These are phyloP conservation scores for Thalassiosira livingstoniorum DNA, from an alignment of 352 stramenopile species.

Conservation along the genomic window DNA sequence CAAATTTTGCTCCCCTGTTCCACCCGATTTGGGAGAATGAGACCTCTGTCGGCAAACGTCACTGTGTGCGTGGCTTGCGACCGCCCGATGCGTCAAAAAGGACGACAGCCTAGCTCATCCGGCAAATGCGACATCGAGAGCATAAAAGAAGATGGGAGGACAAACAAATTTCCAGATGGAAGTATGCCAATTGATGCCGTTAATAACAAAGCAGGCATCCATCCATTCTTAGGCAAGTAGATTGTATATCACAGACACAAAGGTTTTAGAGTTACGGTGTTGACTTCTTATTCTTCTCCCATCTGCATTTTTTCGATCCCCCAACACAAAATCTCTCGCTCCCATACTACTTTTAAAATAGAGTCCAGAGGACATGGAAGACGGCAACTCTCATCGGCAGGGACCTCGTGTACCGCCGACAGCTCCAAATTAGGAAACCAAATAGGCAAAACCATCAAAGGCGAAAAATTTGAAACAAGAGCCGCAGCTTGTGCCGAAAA, in stretches of 20 bases:
- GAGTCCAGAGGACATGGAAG: too few species aligned
- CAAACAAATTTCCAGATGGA: background rate
- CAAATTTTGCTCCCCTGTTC: constrained; percentile 52
- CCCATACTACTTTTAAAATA: too few species aligned
- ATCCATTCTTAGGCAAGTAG: background rate
- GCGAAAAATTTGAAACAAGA: background rate
- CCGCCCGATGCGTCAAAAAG: constrained; percentile 49
- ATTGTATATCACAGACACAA: too few species aligned
- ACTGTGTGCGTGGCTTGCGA: constrained; percentile 63
- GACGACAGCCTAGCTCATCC: background rate
- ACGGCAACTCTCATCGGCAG: too few species aligned
- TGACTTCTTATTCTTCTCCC: too few species aligned
- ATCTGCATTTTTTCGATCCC: too few species aligned
- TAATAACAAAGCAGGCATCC: background rate
- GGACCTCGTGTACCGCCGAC: too few species aligned
- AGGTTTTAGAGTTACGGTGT: too few species aligned
- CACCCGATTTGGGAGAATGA: constrained; percentile 44
- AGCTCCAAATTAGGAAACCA: too few species aligned
- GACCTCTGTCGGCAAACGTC: constrained; percentile 39
- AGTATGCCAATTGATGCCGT: background rate
- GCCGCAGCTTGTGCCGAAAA: background rate
- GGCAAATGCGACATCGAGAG: background rate
- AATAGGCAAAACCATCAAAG: background rate
- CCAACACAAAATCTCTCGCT: too few species aligned
- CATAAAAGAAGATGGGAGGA: too few species aligned